A percentile compares a stretch with the other conserved stretches of the same genome.
These are phyloP conservation scores for Annona cherimola DNA, from an alignment of 164 flowering plant genomes.

Conservation along the genomic window DNA sequence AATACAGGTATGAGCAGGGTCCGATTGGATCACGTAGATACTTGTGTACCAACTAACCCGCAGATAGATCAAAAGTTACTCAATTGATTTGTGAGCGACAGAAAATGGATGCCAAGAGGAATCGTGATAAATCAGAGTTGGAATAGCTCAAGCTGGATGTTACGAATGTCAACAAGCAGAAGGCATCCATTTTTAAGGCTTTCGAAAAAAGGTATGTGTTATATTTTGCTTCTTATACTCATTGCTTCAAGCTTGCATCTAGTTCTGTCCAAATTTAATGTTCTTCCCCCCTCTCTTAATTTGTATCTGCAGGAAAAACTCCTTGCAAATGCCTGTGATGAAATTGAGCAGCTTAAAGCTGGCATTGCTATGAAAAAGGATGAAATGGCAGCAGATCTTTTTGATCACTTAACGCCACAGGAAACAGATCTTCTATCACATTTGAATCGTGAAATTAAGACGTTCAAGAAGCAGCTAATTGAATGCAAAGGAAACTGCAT, in stretches of 20 bases:
- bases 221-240: neutral
- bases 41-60: slow-evolving; percentile 43
- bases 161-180: slow-evolving; percentile 70
- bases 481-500: slow-evolving; percentile 69
- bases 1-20: too few species aligned
- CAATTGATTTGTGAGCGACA: slow-evolving; percentile 75
- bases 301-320: slow-evolving; percentile 58
- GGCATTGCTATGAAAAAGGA: slow-evolving; percentile 63
- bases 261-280: neutral
- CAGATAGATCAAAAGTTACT: slow-evolving; percentile 77
- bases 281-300: neutral
- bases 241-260: neutral
- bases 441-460: slow-evolving; percentile 85
- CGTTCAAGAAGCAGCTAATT: slow-evolving; percentile 68
- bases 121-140: slow-evolving; percentile 66
- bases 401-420: slow-evolving; percentile 77
- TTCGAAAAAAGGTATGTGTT: slow-evolving; percentile 78
- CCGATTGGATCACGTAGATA: too few species aligned
- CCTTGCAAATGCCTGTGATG: slow-evolving; percentile 53
- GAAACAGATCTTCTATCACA: slow-evolving; percentile 69
- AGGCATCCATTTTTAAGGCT: slow-evolving; percentile 49
- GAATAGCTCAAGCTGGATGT: slow-evolving; percentile 82
- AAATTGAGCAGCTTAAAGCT: slow-evolving; percentile 76
- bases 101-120: slow-evolving; percentile 73
- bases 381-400: slow-evolving; percentile 93